Percentiles rank a stretch among this genome's conserved stretches.
Evolutionary conservation across 2,329 filamentous ascomycete species (phyloP).

Genomic region (Polychaeton citri): DNA sequence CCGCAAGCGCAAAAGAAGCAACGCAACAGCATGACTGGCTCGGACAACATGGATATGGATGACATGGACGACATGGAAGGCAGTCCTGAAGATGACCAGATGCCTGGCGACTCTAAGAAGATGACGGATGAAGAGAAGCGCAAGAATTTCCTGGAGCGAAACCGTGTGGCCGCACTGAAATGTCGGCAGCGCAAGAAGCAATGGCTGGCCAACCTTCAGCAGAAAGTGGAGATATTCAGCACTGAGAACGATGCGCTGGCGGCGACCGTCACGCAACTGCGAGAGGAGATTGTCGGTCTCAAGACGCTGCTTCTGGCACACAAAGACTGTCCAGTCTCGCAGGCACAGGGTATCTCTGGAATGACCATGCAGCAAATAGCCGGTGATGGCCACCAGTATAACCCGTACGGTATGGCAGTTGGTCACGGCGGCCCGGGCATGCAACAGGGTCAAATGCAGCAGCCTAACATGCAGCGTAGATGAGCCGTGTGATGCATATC

Average conservation of each 20-base stretch:
- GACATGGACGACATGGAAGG: conserved; percentile 23
- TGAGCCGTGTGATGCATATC: too few relatives aligned
- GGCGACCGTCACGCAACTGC: conserved; percentile 66
- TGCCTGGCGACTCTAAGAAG: conserved; percentile 52
- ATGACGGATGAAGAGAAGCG: conserved; percentile 99
- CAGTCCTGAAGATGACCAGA: conserved; percentile 21
- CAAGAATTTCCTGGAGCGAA: conserved; percentile 93
- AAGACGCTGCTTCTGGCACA: conserved; percentile 88
- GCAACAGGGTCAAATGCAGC: conserved; percentile 18
- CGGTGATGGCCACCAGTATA: conserved; percentile 29
- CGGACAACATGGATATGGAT: conserved; percentile 43
- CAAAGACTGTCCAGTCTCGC: conserved; percentile 89
- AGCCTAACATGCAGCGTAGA: conserved; percentile 23
- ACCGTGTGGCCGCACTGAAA: conserved; percentile 89
- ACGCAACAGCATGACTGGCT: conserved; percentile 42
- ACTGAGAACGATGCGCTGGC: conserved; percentile 82
- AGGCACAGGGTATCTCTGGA: conserved; percentile 59
- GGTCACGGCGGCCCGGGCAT: conserved; percentile 18
- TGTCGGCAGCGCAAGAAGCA: conserved; percentile 98
- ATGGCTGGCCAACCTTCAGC: conserved; percentile 89
- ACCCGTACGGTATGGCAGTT: conserved; percentile 35
- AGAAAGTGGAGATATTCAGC: conserved; percentile 86
- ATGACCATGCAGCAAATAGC: conserved; percentile 38
- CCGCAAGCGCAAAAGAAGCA: conserved; percentile 56
- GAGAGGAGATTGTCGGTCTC: conserved; percentile 87